Conservation (phyloP, 2,329 filamentous ascomycete genomes). For the Knufia fluminis region DNA sequence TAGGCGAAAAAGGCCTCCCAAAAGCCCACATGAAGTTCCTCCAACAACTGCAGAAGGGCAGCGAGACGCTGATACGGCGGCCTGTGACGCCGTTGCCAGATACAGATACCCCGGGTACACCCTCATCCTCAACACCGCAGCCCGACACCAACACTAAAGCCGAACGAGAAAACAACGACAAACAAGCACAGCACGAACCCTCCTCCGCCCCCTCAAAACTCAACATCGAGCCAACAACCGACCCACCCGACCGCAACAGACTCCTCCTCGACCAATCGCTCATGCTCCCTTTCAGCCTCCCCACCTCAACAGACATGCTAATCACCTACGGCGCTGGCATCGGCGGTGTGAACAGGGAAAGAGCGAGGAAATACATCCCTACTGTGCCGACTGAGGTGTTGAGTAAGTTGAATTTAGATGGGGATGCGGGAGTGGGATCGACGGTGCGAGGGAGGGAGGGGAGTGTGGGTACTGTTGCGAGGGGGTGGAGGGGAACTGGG, state of each 20-base stretch:
- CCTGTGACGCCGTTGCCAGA: conserved; percentile 37
- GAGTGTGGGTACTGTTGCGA: conserved; percentile 5
- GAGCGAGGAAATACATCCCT: conserved; percentile 90
- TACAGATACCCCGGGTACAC: conserved; percentile 8
- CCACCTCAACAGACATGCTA: conserved; percentile 94
- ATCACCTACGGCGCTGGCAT: conserved; percentile 91
- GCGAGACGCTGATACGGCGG: conserved; percentile 41
- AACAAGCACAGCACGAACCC: conserved; percentile 13
- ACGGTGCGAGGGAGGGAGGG: not conserved
- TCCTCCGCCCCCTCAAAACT: conserved; percentile 12
- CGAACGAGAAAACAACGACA: too few relatives aligned
- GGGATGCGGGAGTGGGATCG: conserved; percentile 2
- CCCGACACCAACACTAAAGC: conserved; percentile 4
- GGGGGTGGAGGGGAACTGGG: conserved; percentile 1
- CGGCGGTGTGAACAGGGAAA: conserved; percentile 81
- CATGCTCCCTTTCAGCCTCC: conserved; percentile 90
- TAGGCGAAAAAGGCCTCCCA: conserved; percentile 83
- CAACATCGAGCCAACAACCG: conserved; percentile 15
- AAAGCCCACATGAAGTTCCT: conserved; percentile 87
- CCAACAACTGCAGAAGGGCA: conserved; percentile 66
- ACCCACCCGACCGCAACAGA: conserved; percentile 16
- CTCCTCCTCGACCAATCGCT: conserved; percentile 79
- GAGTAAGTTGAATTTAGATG: conserved; percentile 52
- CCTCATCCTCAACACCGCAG: conserved; percentile 12
- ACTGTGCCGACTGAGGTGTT: conserved; percentile 91